Evolutionary conservation across 1,284 basidiomycete species (phyloP), one percentile per base, ranked within the genome.

Genomic region (Pholiota adiposa): DNA sequence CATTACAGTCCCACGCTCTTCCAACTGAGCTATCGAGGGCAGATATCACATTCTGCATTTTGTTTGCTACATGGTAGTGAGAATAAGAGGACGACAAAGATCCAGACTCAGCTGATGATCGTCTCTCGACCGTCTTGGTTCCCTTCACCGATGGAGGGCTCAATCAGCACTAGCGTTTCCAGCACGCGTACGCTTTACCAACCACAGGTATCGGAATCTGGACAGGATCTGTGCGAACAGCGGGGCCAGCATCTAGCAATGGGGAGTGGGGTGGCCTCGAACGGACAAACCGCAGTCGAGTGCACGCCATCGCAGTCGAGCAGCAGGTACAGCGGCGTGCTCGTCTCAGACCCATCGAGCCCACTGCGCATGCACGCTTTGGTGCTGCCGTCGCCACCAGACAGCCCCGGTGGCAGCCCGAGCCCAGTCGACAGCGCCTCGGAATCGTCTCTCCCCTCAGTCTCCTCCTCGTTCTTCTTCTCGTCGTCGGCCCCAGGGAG

Each of bases 401-500:
- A 82, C 69, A 88, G 86, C 62, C 86, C 75, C 4, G 64, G 58
- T 9, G 53, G 55, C 6, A 65, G 61, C 54, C 58, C 60, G 11
- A 55, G 54, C 25, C 63, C 61, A 12, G 59, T 61, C 29, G 60
- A 58, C 61, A 64, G 52, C 54, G 65, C 63, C 58, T 89, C 87
- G 2, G 76, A 87, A 48, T 89, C 88, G 0, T 90, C 88, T 5
- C 76, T 89, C 12, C 88, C 88, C 0, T 90, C 88, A 1, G 83
- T 89, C 8, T 83, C 84, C n/a, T 90, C 88, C 0, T 88, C 87
- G 0, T 89, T 88, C 77, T 88, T 90, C 75, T 89, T 89, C 76
- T 89, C 87, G 49, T 89, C 66, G 21, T 65, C 87, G 8, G 85
- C 81, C 0, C 83, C 87, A 8, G 83, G 82, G 1, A 86, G 84